phyloP scores from a whole-genome alignment of 768 basidiomycete species.

The Pleurotus giganteus region DNA sequence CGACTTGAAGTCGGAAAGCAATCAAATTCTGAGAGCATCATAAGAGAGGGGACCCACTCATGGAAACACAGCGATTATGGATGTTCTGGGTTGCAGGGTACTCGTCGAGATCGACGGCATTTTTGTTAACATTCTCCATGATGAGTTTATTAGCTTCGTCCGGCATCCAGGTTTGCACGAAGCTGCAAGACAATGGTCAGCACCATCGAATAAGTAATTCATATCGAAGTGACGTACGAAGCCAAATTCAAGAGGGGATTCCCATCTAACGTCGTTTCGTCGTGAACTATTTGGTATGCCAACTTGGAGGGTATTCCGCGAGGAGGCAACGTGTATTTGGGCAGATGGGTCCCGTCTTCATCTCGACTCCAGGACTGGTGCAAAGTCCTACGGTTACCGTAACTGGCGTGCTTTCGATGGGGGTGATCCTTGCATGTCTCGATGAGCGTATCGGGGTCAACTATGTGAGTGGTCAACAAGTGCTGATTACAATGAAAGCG shows the following conservation, averaged over 20 bases:
- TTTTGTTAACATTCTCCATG: conserved; percentile 63
- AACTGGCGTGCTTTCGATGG: conserved; percentile 31
- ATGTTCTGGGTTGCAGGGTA: conserved; percentile 56
- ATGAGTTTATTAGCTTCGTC: conserved; percentile 52
- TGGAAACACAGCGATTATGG: conserved; percentile 53
- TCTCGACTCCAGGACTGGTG: conserved; percentile 39
- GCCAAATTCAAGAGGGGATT: conserved; percentile 63
- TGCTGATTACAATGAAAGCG: not conserved
- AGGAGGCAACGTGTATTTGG: conserved; percentile 46
- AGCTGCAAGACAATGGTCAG: no score
- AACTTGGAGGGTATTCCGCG: conserved; percentile 41
- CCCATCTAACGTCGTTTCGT: conserved; percentile 57
- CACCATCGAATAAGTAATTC: not conserved
- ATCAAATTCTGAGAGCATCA: not conserved
- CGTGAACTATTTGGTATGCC: conserved; percentile 50
- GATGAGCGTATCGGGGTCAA: conserved; percentile 52
- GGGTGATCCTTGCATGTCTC: conserved; percentile 35
- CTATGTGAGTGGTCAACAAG: conserved; percentile 16
- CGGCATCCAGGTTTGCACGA: conserved; percentile 60
- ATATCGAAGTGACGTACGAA: conserved; percentile 40
- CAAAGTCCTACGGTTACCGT: conserved; percentile 22
- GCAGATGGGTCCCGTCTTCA: conserved; percentile 34
- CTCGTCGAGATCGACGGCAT: conserved; percentile 66
- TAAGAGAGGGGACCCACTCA: conserved; percentile 33
- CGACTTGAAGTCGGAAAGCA: conserved; percentile 29